Percentiles rank a stretch among this genome's conserved stretches.
Conservation (phyloP, 148 eudicot species). For the Cornus controversa region DNA sequence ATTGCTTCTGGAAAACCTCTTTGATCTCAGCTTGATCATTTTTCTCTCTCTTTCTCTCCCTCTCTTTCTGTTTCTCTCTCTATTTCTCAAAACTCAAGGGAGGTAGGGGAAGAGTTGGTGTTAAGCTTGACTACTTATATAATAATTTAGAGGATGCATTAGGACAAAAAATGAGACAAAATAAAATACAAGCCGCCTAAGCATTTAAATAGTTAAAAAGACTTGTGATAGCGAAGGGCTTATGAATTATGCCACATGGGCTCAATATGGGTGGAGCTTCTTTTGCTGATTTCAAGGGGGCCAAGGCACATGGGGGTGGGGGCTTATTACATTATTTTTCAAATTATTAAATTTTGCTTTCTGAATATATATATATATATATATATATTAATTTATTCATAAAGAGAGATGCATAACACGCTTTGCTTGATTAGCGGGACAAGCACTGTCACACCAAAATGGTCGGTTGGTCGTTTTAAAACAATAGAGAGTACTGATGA, state of each 20-base stretch:
- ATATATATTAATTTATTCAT: too few relatives aligned
- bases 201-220: neutral
- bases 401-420: neutral
- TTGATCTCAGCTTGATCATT: conserved; percentile 49
- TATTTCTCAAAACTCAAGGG: neutral
- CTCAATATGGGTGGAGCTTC: conserved; percentile 3
- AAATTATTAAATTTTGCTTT: too few relatives aligned
- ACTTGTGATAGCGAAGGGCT: neutral
- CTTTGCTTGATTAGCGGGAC: conserved; percentile 34
- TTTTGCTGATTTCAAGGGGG: conserved; percentile 19
- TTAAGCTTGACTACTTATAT: conserved; percentile 17
- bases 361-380: too few relatives aligned
- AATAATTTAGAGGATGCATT: conserved; percentile 10
- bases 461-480: neutral
- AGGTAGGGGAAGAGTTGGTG: conserved; percentile 9
- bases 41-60: neutral
- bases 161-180: conserved; percentile 12
- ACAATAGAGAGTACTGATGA: too few relatives aligned
- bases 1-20: conserved; percentile 41
- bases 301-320: conserved; percentile 32
- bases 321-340: neutral
- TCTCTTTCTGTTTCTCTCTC: neutral
- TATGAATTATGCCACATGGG: conserved; percentile 24
- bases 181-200: conserved; percentile 1
- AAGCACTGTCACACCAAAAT: neutral